Conservation (phyloP, 2,329 filamentous ascomycete genomes). For the Penicillium sp. region DNA sequence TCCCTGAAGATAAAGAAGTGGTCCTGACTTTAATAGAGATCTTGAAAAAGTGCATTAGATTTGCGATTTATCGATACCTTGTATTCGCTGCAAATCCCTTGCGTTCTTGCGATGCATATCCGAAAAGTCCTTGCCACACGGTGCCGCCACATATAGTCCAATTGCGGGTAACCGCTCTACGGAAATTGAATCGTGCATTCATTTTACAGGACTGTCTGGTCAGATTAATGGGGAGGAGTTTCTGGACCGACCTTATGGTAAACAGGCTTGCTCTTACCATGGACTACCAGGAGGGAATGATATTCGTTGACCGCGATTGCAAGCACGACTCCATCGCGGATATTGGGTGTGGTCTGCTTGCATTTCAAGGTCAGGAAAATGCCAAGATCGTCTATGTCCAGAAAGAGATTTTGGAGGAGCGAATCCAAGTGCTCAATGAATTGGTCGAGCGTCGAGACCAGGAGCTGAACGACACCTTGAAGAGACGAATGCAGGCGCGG, state of each 20-base stretch:
- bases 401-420: neutral
- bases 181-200: neutral
- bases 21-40: constrained; percentile 20
- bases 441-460: neutral
- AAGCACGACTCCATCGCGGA: constrained; percentile 8
- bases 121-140: neutral
- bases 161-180: too few species aligned
- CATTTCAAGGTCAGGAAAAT: constrained; percentile 11
- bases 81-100: neutral
- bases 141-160: too few species aligned
- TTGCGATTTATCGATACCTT: constrained; percentile 24
- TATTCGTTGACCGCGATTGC: too few species aligned
- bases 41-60: constrained; percentile 35
- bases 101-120: neutral
- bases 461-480: neutral
- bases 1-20: constrained; percentile 11
- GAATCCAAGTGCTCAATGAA: constrained; percentile 3
- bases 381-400: constrained; percentile 3
- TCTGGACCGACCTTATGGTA: neutral
- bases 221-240: neutral
- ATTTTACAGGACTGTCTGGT: neutral
- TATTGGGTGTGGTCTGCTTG: constrained; percentile 10
- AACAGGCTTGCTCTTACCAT: neutral
- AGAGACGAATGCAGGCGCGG: neutral
- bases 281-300: too few species aligned